Percentiles rank a stretch among this genome's conserved stretches.
phyloP scores from a whole-genome alignment of 768 basidiomycete genomes.

The Lactarius trivialis region DNA sequence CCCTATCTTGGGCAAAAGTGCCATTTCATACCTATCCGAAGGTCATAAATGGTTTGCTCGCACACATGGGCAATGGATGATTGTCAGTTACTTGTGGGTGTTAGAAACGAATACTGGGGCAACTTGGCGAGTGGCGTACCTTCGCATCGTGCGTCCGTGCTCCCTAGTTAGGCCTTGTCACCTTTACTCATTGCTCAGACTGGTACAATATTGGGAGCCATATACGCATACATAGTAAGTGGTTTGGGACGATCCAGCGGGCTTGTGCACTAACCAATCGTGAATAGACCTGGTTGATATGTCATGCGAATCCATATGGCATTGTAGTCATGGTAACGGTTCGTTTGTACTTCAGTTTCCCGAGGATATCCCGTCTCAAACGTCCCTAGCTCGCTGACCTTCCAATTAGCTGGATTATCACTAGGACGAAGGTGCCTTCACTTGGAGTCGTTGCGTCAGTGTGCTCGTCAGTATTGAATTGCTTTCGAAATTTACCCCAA shows the following conservation, averaged over 20 bases:
- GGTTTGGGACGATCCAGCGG: neutral
- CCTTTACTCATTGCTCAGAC: conserved; percentile 21
- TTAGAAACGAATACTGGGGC: conserved; percentile 48
- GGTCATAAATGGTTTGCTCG: conserved; percentile 35
- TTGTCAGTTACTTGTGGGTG: conserved; percentile 46
- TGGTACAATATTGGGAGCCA: conserved; percentile 30
- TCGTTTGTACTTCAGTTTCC: neutral
- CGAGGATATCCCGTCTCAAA: neutral
- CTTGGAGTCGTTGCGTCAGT: conserved; percentile 41
- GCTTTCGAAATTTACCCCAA: neutral
- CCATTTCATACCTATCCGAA: conserved; percentile 20
- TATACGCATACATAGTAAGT: conserved; percentile 33
- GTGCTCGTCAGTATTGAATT: neutral
- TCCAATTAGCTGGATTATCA: conserved; percentile 41
- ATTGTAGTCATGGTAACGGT: conserved; percentile 38
- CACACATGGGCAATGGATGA: conserved; percentile 44
- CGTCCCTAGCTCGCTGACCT: conserved; percentile 37
- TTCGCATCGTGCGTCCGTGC: conserved; percentile 35
- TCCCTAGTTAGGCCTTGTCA: neutral
- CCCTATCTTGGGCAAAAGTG: neutral
- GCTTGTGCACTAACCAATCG: neutral
- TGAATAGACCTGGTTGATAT: conserved; percentile 35
- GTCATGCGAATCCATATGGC: conserved; percentile 37
- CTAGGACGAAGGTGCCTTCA: conserved; percentile 34
- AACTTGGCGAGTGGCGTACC: conserved; percentile 41